Percentiles rank a stretch among this genome's conserved stretches.
phyloP scores from a whole-genome alignment of 2,329 filamentous ascomycete genomes.

The Onygena corvina region DNA sequence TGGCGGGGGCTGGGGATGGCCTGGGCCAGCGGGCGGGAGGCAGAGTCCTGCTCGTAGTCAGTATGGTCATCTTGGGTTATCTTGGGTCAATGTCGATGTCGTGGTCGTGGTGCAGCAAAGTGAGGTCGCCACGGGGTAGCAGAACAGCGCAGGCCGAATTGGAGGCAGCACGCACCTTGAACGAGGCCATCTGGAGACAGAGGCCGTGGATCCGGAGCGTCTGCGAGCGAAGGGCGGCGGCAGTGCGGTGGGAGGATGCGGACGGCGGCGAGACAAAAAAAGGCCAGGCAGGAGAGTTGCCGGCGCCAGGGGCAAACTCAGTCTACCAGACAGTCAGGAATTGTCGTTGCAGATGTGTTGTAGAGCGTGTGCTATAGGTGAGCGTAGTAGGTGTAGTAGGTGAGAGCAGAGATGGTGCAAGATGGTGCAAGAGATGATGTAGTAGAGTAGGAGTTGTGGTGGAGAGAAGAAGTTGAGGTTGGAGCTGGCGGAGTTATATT shows the following conservation, averaged over 20 bases:
- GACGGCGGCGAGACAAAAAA: neutral
- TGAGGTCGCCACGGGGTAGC: neutral
- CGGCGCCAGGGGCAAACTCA: slow-evolving; percentile 1
- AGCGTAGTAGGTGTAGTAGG: neutral
- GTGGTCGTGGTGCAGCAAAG: no score
- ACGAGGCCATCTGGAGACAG: slow-evolving; percentile 9
- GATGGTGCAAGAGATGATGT: neutral
- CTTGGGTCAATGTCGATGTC: neutral
- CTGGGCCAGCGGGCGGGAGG: slow-evolving; percentile 53
- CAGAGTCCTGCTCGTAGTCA: slow-evolving; percentile 16
- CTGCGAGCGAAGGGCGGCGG: neutral
- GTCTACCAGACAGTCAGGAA: neutral
- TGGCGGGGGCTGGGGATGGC: slow-evolving; percentile 50
- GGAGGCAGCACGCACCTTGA: slow-evolving; percentile 6
- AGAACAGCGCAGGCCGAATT: neutral
- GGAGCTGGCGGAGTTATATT: slow-evolving; percentile 3
- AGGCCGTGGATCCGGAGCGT: neutral
- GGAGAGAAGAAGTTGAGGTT: neutral
- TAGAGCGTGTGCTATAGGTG: neutral
- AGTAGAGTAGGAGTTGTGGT: neutral
- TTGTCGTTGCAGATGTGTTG: neutral
- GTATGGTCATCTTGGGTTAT: neutral
- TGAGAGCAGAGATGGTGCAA: neutral
- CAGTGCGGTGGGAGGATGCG: neutral
- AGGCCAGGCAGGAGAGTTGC: neutral